Conservation (phyloP, 208 protist species). For the Leishmania tropica region DNA sequence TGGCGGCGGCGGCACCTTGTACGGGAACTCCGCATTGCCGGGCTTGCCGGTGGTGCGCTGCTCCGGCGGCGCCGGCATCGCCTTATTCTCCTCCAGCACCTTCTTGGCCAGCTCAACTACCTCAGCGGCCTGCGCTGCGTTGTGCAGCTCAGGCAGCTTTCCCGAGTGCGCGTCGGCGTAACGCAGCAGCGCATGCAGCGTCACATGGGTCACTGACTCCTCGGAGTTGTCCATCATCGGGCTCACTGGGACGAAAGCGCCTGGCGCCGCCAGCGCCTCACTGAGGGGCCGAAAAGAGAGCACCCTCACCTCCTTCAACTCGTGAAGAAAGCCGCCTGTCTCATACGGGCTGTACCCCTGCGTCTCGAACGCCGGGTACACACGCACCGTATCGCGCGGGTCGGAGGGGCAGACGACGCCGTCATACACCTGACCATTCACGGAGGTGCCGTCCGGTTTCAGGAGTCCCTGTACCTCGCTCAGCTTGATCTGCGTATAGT, state of each 20-base stretch:
- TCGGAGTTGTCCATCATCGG: conserved; percentile 88
- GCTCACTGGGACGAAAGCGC: conserved; percentile 74
- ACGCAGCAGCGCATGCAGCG: conserved; percentile 58
- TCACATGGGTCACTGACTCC: conserved; percentile 75
- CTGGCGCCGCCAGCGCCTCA: conserved; percentile 58
- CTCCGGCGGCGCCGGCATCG: conserved; percentile 27
- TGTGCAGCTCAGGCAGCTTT: conserved; percentile 67
- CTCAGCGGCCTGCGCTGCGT: conserved; percentile 52
- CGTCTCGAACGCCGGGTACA: conserved; percentile 84
- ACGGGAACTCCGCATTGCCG: conserved; percentile 71
- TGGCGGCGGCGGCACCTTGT: conserved; percentile 53
- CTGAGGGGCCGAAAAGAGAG: conserved; percentile 65
- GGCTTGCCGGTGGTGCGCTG: conserved; percentile 11
- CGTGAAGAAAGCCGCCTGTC: conserved; percentile 87
- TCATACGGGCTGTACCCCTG: conserved; percentile 74
- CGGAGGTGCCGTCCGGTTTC: conserved; percentile 61
- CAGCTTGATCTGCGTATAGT: conserved; percentile 89
- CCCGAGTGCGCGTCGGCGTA: conserved; percentile 71
- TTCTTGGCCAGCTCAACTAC: conserved; percentile 59
- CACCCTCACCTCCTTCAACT: conserved; percentile 70
- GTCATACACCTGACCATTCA: conserved; percentile 70
- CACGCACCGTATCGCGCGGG: conserved; percentile 75
- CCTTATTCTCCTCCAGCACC: conserved; percentile 63
- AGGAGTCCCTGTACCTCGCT: conserved; percentile 77
- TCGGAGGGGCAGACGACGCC: conserved; percentile 80